These are phyloP conservation scores for Microstroma glucosiphilum DNA, from an alignment of 1,284 basidiomycete species.

Conservation along the genomic window DNA sequence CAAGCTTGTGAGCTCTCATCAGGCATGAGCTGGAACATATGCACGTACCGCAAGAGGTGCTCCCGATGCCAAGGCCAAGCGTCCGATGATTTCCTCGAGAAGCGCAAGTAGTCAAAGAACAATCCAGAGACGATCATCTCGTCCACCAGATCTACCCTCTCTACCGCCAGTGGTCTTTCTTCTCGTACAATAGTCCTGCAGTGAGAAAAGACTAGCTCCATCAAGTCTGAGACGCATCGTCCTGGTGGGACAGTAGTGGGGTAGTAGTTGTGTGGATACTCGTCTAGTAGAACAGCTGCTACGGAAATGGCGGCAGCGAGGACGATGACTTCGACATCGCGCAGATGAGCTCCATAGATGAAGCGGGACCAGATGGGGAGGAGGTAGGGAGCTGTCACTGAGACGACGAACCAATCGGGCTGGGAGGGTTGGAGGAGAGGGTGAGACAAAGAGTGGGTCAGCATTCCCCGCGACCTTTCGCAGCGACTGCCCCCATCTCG, in stretches of 20 bases:
- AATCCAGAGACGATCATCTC: background rate
- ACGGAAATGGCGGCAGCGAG: background rate
- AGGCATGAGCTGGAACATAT: background rate
- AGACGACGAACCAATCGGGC: background rate
- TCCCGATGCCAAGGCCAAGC: background rate
- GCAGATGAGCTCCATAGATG: background rate
- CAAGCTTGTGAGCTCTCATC: background rate
- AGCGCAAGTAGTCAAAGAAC: background rate
- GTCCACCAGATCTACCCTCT: background rate
- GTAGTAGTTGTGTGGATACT: background rate
- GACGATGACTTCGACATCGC: background rate
- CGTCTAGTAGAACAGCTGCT: background rate
- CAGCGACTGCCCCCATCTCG: too few species aligned
- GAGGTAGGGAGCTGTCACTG: background rate
- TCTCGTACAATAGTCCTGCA: too few species aligned
- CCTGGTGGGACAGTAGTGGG: background rate
- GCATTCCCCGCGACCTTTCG: too few species aligned
- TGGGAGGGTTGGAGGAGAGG: too few species aligned
- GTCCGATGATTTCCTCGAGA: background rate
- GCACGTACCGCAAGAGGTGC: background rate
- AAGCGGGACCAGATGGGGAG: background rate
- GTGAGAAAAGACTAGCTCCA: too few species aligned
- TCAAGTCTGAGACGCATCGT: background rate
- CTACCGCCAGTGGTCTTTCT: too few species aligned
- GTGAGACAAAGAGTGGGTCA: too few species aligned